A percentile compares a stretch with the other conserved stretches of the same genome.
These are phyloP conservation scores for Tetrapisispora taiwanensis DNA, from an alignment of 805 yeast genomes.

Conservation along the genomic window DNA sequence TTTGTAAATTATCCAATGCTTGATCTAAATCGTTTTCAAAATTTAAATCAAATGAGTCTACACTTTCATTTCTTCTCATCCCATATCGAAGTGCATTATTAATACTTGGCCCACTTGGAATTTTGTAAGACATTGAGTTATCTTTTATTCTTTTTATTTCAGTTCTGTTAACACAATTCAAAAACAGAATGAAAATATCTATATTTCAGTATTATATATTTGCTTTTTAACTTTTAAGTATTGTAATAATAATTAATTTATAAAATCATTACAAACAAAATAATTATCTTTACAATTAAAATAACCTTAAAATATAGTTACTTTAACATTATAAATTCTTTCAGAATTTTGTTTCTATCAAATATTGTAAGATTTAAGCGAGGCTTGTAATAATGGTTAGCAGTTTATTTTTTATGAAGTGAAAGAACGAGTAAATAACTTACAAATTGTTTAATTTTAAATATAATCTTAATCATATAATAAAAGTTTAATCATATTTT, in stretches of 20 bases:
- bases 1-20: constrained; percentile 46
- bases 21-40: constrained; percentile 54
- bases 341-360: not conserved
- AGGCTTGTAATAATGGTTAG: not conserved
- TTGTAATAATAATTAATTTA: too few relatives aligned
- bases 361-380: too few relatives aligned
- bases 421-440: too few relatives aligned
- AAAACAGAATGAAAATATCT: not conserved
- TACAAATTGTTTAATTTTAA: too few relatives aligned
- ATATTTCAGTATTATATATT: not conserved
- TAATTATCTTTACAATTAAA: too few relatives aligned
- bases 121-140: not conserved
- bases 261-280: too few relatives aligned
- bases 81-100: not conserved
- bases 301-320: too few relatives aligned
- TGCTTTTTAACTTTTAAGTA: too few relatives aligned
- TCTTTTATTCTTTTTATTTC: too few relatives aligned
- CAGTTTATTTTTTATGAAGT: not conserved
- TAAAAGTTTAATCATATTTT: not conserved
- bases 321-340: not conserved
- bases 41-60: constrained; percentile 46
- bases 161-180: too few relatives aligned
- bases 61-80: constrained; percentile 14
- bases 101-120: not conserved
- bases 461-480: too few relatives aligned